Conservation (phyloP, 2,329 filamentous ascomycete genomes). For the Fusarium heterosporum region DNA sequence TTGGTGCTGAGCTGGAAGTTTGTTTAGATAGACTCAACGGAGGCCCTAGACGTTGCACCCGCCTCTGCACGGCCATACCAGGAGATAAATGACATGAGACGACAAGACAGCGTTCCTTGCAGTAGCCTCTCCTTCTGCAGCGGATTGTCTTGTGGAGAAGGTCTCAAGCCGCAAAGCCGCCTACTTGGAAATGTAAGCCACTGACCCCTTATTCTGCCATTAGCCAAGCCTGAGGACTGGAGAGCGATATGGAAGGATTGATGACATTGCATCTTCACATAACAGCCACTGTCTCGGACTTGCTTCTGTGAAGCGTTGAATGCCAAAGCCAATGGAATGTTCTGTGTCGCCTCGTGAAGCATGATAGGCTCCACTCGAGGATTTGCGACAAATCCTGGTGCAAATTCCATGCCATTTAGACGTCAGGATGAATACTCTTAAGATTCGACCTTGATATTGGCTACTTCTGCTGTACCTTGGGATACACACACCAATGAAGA, state of each 20-base stretch:
- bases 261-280: conserved; percentile 7
- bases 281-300: conserved; percentile 3
- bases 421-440: not conserved
- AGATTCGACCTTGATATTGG: conserved; percentile 7
- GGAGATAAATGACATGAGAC: conserved; percentile 31
- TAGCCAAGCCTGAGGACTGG: conserved; percentile 12
- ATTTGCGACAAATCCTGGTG: conserved; percentile 21
- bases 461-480: conserved; percentile 14
- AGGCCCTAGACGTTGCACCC: conserved; percentile 20
- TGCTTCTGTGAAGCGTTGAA: conserved; percentile 5
- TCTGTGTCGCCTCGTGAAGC: conserved; percentile 13
- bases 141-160: conserved; percentile 33
- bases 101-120: conserved; percentile 37
- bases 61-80: conserved; percentile 25
- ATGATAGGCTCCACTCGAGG: conserved; percentile 23
- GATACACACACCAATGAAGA: conserved; percentile 5
- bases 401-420: conserved; percentile 15
- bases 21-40: conserved; percentile 17
- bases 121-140: conserved; percentile 40
- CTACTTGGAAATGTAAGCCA: conserved; percentile 17
- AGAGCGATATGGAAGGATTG: conserved; percentile 8
- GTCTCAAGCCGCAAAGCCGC: conserved; percentile 34
- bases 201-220: conserved; percentile 24
- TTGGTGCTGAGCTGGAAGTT: conserved; percentile 14
- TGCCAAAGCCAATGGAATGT: conserved; percentile 17